Base-by-base conservation (phyloP, 2,329 filamentous ascomycete species). In the Microascus cirrosus region DNA sequence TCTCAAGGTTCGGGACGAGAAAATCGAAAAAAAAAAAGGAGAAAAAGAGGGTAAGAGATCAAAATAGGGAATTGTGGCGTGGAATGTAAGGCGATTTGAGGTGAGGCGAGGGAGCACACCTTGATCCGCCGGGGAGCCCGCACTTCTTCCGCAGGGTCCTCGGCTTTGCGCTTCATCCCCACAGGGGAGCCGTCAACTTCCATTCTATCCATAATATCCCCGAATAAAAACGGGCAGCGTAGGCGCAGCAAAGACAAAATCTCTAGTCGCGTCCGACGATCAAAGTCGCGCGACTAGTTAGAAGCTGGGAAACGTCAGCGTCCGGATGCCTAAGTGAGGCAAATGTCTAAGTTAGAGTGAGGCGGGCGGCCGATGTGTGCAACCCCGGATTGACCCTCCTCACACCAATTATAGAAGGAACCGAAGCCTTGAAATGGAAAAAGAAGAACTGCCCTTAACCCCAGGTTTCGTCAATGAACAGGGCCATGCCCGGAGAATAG, bases 91-190 rank as follows among this genome's bases (percentile, higher is more conserved):
- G 13, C 5, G 18, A 25, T 24, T 36, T 3, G 36, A 55, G 7
- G 36, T 28, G n/a, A 28, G 35, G 36, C 20, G 24, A 34, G 13
- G n/a, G 15, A 8, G 25, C 32, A 25, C 36, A 71, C 79, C 70
- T 76, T 75, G 61, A 82, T 82, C 53, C 79, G 74, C 24, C 73
- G 76, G 54, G 73, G 70, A 25, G 71, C 72, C 48, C 69, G 72
- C 58, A 70, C 65, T n/a, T 69, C 71, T 13, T 71, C 68, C 24
- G 62, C 65, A 15, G 67, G 62, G 7, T 67, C 68, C 15, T 75
- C 71, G 2, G 75, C 76, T 63, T 81, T 82, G 52, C 79, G 70
- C 68, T 82, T 82, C 59, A 68, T 72, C 56, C 78, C 77, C 50
- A 69, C 67, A 34, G 70, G 66, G 57, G 64, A 65, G 60, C 10